A percentile compares a stretch with the other conserved stretches of the same genome.
These are phyloP conservation scores for Kwoniella newhampshirensis DNA, from an alignment of 768 basidiomycete genomes.

Conservation along the genomic window DNA sequence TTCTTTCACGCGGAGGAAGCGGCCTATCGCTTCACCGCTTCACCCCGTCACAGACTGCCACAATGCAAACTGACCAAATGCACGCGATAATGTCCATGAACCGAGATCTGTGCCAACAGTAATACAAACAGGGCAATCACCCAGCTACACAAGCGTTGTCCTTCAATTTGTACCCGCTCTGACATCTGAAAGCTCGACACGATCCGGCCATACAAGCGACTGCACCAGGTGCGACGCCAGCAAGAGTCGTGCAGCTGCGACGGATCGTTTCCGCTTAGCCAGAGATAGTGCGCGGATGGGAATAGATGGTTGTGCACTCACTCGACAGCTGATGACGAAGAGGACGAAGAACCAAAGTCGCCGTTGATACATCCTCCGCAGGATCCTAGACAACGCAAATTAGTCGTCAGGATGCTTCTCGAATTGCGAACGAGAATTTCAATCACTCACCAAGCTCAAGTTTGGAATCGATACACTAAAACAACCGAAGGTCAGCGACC, in stretches of 20 bases:
- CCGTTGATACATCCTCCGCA: conserved; percentile 22
- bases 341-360: conserved; percentile 9
- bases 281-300: not conserved
- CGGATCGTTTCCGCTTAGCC: too few species aligned
- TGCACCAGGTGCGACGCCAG: conserved; percentile 16
- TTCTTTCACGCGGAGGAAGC: too few species aligned
- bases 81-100: conserved; percentile 1
- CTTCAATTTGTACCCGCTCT: conserved; percentile 10
- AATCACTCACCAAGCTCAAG: conserved; percentile 16
- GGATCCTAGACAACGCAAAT: conserved; percentile 9
- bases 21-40: too few species aligned
- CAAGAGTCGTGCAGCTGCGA: conserved; percentile 15
- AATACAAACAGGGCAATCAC: not conserved
- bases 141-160: conserved; percentile 13
- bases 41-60: too few species aligned
- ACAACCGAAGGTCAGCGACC: not conserved
- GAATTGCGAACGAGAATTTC: too few species aligned
- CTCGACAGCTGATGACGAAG: conserved; percentile 13
- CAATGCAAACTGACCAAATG: not conserved
- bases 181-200: conserved; percentile 20
- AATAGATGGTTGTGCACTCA: conserved; percentile 2
- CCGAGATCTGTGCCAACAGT: not conserved
- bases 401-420: not conserved
- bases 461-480: conserved; percentile 18
- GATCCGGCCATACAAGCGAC: conserved; percentile 14